These are phyloP conservation scores for Zymoseptoria passerinii DNA, from an alignment of 2,329 filamentous ascomycete genomes.

Conservation along the genomic window DNA sequence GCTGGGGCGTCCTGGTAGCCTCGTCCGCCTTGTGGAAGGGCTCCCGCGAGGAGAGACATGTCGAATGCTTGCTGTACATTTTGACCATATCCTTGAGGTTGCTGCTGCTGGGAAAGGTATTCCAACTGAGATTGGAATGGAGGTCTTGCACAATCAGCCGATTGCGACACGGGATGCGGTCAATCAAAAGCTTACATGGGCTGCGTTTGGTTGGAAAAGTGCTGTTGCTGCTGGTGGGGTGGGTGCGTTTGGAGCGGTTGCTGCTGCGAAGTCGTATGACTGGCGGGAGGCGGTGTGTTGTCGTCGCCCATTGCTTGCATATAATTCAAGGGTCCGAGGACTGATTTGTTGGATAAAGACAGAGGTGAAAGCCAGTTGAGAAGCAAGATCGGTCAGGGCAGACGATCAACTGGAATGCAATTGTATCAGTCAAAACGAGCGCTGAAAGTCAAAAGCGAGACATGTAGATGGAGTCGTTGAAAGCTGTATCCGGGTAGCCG, in stretches of 20 bases:
- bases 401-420: neutral
- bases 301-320: neutral
- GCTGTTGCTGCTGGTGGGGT: constrained; percentile 32
- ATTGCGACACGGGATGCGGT: constrained; percentile 15
- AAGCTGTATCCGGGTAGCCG: neutral
- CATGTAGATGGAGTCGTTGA: neutral
- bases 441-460: neutral
- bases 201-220: constrained; percentile 24
- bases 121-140: constrained; percentile 18
- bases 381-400: neutral
- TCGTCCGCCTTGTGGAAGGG: constrained; percentile 11
- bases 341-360: neutral
- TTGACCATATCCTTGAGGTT: constrained; percentile 6
- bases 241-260: neutral
- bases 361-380: neutral
- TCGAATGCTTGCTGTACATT: constrained; percentile 16
- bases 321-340: neutral
- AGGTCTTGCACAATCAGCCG: constrained; percentile 6
- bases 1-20: constrained; percentile 3
- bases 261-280: neutral
- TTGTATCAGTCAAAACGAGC: neutral
- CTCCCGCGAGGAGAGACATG: constrained; percentile 13
- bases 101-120: constrained; percentile 13
- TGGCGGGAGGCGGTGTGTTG: neutral
- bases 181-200: constrained; percentile 47